Percentiles rank a stretch among this genome's conserved stretches.
phyloP scores from a whole-genome alignment of 192 early-diverging fungal genomes.

The Jimgerdemannia lactiflua region DNA sequence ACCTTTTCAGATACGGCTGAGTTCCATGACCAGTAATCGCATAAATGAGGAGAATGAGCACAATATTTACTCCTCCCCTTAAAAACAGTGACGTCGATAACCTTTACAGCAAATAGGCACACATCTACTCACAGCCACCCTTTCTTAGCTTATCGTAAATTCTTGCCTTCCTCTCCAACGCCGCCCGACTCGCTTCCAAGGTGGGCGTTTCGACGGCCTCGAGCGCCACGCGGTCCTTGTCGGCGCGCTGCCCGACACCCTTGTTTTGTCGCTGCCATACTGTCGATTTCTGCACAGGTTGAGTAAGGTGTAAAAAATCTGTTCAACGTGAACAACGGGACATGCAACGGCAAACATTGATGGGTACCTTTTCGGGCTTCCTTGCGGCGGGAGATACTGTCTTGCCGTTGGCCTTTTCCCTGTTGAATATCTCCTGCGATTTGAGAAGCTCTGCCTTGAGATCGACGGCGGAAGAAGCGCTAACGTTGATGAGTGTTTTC shows the following conservation, averaged over 20 bases:
- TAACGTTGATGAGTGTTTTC: not conserved
- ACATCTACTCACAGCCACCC: conserved; percentile 11
- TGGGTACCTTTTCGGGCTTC: not conserved
- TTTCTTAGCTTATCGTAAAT: conserved; percentile 54
- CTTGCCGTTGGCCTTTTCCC: conserved; percentile 8
- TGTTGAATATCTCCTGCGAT: not conserved
- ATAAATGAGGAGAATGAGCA: no score
- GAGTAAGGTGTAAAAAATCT: not conserved
- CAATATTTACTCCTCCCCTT: no score
- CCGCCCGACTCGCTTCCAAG: conserved; percentile 34
- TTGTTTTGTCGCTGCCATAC: conserved; percentile 48
- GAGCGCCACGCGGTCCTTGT: conserved; percentile 19
- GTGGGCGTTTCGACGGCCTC: conserved; percentile 22
- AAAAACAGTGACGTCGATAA: no score
- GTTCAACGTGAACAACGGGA: no score
- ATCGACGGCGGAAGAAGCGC: not conserved
- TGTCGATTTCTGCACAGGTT: conserved; percentile 33
- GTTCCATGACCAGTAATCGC: no score
- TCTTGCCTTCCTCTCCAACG: conserved; percentile 60
- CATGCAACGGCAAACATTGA: no score
- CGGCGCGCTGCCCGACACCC: conserved; percentile 37
- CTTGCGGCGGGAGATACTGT: not conserved
- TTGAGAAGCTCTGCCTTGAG: not conserved
- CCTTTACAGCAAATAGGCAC: conserved; percentile 2
- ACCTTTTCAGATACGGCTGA: no score